Percentiles rank a stretch among this genome's conserved stretches.
Evolutionary conservation across 2,329 filamentous ascomycete species (phyloP).

Genomic region (Colletotrichum tabaci): DNA sequence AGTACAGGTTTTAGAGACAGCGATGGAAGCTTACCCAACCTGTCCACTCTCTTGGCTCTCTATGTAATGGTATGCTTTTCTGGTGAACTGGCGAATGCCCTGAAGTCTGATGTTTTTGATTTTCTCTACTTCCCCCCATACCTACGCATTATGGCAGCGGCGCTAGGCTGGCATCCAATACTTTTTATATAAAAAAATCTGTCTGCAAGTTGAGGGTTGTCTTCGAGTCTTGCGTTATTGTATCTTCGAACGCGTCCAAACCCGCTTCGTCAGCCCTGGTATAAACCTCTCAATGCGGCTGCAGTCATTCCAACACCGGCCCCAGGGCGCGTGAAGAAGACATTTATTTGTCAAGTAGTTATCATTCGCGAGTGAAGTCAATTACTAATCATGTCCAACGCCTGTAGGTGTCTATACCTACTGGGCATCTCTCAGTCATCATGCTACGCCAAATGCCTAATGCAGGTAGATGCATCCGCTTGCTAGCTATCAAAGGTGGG

Average conservation of each 20-base stretch:
- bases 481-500: conserved; percentile 7
- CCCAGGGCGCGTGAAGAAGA: neutral
- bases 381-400: conserved; percentile 9
- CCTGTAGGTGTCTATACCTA: conserved; percentile 21
- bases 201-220: neutral
- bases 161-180: conserved; percentile 26
- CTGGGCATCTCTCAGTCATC: conserved; percentile 2
- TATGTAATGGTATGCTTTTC: conserved; percentile 33
- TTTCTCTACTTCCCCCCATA: neutral
- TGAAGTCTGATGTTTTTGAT: neutral
- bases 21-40: neutral
- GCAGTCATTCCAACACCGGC: neutral
- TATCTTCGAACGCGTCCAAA: neutral
- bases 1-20: conserved; percentile 62
- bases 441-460: conserved; percentile 24
- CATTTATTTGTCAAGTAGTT: neutral
- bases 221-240: neutral
- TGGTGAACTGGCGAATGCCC: neutral
- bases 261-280: neutral
- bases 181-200: neutral
- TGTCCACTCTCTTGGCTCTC: neutral
- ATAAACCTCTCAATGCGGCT: neutral
- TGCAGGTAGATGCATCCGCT: conserved; percentile 38
- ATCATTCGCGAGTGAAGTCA: neutral
- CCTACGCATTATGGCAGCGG: conserved; percentile 33